phyloP scores from a whole-genome alignment of 805 yeast species.

The Blastobotrys mokoenaii region DNA sequence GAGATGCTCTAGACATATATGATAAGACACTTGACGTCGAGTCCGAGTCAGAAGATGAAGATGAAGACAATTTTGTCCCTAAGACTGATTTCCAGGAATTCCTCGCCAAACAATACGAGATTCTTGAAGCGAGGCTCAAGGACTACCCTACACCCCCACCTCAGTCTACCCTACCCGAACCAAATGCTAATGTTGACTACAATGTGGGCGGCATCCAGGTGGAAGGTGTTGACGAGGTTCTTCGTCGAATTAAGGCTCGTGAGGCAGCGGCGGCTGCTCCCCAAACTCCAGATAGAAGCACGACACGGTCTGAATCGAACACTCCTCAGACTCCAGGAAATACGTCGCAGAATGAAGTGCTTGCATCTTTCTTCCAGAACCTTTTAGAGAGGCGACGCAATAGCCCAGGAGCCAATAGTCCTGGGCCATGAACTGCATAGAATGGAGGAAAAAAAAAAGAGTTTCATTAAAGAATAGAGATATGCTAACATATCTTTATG shows the following conservation, averaged over 20 bases:
- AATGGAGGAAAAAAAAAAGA: too few species aligned
- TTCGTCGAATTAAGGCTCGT: conserved; percentile 17
- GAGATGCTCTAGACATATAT: neutral
- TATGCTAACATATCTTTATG: neutral
- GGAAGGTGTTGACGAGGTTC: conserved; percentile 17
- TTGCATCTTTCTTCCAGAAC: conserved; percentile 21
- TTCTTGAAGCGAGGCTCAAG: conserved; percentile 5
- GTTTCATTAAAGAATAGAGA: too few species aligned
- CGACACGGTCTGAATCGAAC: conserved; percentile 8
- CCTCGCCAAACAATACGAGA: conserved; percentile 15
- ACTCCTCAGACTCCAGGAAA: conserved; percentile 9
- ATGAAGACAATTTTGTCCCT: conserved; percentile 1
- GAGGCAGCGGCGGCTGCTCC: conserved; percentile 10
- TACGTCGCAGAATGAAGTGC: conserved; percentile 17
- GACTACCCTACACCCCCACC: conserved; percentile 1
- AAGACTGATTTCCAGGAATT: conserved; percentile 18
- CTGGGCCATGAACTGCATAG: too few species aligned
- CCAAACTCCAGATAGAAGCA: conserved; percentile 12
- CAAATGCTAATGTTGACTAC: conserved; percentile 3
- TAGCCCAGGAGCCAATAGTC: conserved; percentile 1
- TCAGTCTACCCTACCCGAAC: neutral
- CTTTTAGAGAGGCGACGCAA: conserved; percentile 12
- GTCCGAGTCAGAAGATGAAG: conserved; percentile 7
- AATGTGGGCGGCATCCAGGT: conserved; percentile 22
- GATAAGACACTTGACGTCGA: neutral